These are phyloP conservation scores for Orbilia javanica DNA, from an alignment of 2,329 filamentous ascomycete genomes.

Conservation along the genomic window DNA sequence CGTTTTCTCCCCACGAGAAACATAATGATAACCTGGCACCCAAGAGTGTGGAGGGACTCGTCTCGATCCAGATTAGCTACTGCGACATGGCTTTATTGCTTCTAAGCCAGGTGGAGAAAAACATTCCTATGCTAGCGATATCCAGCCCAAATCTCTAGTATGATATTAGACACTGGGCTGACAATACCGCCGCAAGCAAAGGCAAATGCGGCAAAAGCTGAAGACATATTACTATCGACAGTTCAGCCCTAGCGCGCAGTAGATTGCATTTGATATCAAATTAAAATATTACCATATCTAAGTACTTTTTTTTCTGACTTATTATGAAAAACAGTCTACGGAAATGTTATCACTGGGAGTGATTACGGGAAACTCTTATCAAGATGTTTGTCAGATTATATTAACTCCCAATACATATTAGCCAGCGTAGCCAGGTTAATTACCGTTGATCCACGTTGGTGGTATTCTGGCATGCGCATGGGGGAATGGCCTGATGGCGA, in stretches of 20 bases:
- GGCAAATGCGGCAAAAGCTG: neutral
- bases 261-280: slow-evolving; percentile 13
- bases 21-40: slow-evolving; percentile 15
- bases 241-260: slow-evolving; percentile 16
- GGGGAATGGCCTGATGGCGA: slow-evolving; percentile 17
- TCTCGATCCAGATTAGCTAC: slow-evolving; percentile 17
- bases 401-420: neutral
- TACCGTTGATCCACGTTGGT: slow-evolving; percentile 21
- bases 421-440: slow-evolving; percentile 1
- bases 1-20: neutral
- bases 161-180: neutral
- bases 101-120: slow-evolving; percentile 2
- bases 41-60: slow-evolving; percentile 10
- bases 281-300: too few relatives aligned
- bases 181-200: neutral
- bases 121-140: slow-evolving; percentile 2
- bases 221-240: neutral
- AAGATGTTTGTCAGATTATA: slow-evolving; percentile 29
- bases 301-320: too few relatives aligned
- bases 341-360: too few relatives aligned
- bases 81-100: slow-evolving; percentile 15
- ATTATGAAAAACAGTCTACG: neutral
- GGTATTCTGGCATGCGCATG: slow-evolving; percentile 3
- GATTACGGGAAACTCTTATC: slow-evolving; percentile 24
- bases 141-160: neutral